These are phyloP conservation scores for Pezicula radicicola DNA, from an alignment of 2,329 filamentous ascomycete genomes.

Conservation along the genomic window DNA sequence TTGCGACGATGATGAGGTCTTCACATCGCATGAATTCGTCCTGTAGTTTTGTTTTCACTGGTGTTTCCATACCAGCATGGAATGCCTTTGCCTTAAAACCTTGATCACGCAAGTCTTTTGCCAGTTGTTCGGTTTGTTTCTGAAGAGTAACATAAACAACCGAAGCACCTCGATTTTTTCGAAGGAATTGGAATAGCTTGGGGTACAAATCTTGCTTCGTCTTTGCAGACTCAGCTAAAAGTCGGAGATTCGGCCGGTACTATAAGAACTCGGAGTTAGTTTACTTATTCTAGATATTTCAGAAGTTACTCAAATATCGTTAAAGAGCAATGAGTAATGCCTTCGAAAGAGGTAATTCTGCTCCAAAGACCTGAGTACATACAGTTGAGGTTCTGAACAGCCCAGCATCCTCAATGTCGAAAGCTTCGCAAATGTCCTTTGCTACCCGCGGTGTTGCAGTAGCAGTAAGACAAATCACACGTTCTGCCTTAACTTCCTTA, in stretches of 20 bases:
- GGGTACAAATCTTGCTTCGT: constrained; percentile 42
- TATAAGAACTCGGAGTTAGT: too few relatives aligned
- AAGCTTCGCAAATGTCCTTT: constrained; percentile 50
- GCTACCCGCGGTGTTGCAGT: constrained; percentile 56
- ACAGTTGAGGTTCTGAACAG: constrained; percentile 54
- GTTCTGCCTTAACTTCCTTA: constrained; percentile 51
- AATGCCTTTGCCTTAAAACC: constrained; percentile 43
- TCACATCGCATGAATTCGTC: constrained; percentile 47
- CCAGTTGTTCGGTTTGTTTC: constrained; percentile 45
- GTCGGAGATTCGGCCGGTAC: constrained; percentile 51
- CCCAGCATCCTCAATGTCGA: constrained; percentile 44
- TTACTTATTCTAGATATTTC: too few relatives aligned
- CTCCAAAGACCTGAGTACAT: too few relatives aligned
- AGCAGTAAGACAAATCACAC: constrained; percentile 57
- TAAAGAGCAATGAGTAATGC: too few relatives aligned
- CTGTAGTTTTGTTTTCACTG: constrained; percentile 43
- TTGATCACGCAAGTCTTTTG: constrained; percentile 30
- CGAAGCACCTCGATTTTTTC: constrained; percentile 48
- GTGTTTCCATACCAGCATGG: constrained; percentile 47
- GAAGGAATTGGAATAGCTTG: constrained; percentile 45
- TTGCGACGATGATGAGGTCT: constrained; percentile 47
- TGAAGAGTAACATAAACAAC: constrained; percentile 61
- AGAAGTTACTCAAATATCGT: too few relatives aligned
- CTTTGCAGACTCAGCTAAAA: constrained; percentile 44
- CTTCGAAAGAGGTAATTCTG: too few relatives aligned